phyloP scores from a whole-genome alignment of 495 filamentous ascomycete species.

The Aspergillus ellipticus region DNA sequence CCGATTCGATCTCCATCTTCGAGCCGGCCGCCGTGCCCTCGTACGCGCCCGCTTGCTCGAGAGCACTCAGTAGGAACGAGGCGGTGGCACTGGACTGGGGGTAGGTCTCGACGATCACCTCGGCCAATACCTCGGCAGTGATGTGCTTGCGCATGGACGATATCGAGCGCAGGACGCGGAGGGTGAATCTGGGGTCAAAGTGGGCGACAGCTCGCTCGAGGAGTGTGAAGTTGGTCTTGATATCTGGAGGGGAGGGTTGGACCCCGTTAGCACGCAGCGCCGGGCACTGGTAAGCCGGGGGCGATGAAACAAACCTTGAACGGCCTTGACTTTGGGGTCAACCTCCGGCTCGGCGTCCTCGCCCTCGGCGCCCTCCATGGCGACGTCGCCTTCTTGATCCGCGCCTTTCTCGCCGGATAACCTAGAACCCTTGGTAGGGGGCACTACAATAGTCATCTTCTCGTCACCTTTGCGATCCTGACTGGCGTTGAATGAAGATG shows the following conservation, averaged over 20 bases:
- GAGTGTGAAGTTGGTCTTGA: conserved; percentile 87
- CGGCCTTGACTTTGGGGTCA: conserved; percentile 61
- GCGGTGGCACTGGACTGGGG: conserved; percentile 60
- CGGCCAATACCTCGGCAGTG: conserved; percentile 71
- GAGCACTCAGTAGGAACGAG: conserved; percentile 62
- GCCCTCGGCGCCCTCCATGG: conserved; percentile 65
- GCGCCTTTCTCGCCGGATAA: conserved; percentile 51
- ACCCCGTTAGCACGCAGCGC: conserved; percentile 2
- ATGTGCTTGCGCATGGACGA: conserved; percentile 91
- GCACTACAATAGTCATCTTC: conserved; percentile 84
- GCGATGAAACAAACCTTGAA: conserved; percentile 45
- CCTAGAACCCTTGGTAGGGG: conserved; percentile 70
- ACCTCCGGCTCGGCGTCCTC: conserved; percentile 54
- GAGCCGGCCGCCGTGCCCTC: conserved; percentile 45
- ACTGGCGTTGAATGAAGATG: conserved; percentile 49
- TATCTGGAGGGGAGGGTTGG: conserved; percentile 53
- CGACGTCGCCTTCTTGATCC: conserved; percentile 69
- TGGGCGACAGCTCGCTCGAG: conserved; percentile 88
- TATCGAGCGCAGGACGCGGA: conserved; percentile 89
- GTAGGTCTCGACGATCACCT: conserved; percentile 79
- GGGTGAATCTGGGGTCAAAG: conserved; percentile 92
- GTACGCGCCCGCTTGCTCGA: conserved; percentile 64
- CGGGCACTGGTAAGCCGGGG: neutral
- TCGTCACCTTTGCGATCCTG: conserved; percentile 74
- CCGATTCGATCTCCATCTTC: conserved; percentile 78